A percentile compares a stretch with the other conserved stretches of the same genome.
Conservation (phyloP, 345 rosid species). For the Gossypioides kirkii region DNA sequence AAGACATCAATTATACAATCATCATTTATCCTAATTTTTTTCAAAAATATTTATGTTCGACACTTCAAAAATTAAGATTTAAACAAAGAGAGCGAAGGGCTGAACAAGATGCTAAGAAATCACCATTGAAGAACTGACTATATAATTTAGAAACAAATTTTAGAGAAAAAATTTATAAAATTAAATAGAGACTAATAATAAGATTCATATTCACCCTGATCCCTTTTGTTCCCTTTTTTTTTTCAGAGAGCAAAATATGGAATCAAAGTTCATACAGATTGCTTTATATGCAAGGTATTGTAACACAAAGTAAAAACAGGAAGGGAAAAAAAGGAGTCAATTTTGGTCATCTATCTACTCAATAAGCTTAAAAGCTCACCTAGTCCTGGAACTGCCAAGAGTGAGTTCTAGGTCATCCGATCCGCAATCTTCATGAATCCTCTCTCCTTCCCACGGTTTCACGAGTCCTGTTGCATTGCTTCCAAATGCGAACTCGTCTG, state of each 20-base stretch:
- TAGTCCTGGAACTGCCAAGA: slow-evolving; percentile 80
- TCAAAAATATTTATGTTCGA: not conserved
- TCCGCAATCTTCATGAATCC: slow-evolving; percentile 84
- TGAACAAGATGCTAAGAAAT: not conserved
- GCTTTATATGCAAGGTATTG: slow-evolving; percentile 6
- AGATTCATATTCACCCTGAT: slow-evolving; percentile 16
- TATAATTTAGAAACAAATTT: not conserved
- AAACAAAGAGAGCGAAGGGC: not conserved
- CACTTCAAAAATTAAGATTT: not conserved
- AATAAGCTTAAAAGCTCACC: slow-evolving; percentile 30
- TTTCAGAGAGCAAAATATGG: not conserved
- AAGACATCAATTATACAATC: slow-evolving; percentile 7
- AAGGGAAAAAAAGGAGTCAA: not conserved
- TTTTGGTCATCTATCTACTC: not conserved
- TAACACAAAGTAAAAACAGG: not conserved
- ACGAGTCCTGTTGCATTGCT: slow-evolving; percentile 60
- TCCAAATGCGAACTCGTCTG: slow-evolving; percentile 89
- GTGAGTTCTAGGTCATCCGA: slow-evolving; percentile 97
- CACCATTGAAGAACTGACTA: slow-evolving; percentile 10
- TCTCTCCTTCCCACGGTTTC: slow-evolving; percentile 99
- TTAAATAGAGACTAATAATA: not conserved
- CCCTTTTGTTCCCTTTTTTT: not conserved
- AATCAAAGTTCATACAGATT: not conserved
- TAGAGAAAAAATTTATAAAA: slow-evolving; percentile 1
- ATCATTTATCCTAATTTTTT: not conserved